These are phyloP conservation scores for Geotrichum cucujoidarum DNA, from an alignment of 1,139 yeast species.

Conservation along the genomic window DNA sequence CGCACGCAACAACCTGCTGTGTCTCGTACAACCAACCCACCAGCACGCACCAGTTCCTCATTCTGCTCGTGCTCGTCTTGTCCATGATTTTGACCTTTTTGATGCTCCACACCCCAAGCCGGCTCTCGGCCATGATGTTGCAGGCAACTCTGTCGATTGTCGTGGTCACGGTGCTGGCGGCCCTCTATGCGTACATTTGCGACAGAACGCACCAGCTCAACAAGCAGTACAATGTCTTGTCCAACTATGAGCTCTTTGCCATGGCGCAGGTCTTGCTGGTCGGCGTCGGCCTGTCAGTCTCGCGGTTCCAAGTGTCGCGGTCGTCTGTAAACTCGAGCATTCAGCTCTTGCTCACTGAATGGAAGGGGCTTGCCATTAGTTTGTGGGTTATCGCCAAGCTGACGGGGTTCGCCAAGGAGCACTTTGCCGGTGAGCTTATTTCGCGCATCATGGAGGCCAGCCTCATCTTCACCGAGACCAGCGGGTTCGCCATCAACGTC, in stretches of 20 bases:
- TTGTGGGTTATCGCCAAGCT: constrained; percentile 6
- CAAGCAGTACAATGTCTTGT: constrained; percentile 11
- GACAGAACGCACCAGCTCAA: constrained; percentile 16
- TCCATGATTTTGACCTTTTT: not conserved
- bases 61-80: not conserved
- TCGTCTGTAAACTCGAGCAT: not conserved
- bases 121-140: not conserved
- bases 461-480: constrained; percentile 1
- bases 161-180: constrained; percentile 3
- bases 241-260: constrained; percentile 8
- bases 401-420: constrained; percentile 3
- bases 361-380: constrained; percentile 9
- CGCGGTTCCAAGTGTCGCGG: not conserved
- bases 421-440: not conserved
- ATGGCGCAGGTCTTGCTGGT: constrained; percentile 10
- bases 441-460: constrained; percentile 1
- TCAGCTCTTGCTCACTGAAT: constrained; percentile 4
- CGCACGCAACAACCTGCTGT: constrained; percentile 14
- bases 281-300: not conserved
- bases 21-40: constrained; percentile 10
- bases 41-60: not conserved
- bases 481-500: not conserved
- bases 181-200: constrained; percentile 14
- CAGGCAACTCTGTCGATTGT: not conserved
- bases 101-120: not conserved